Evolutionary conservation across 176 grass and related monocot species (phyloP).

Genomic region (Zizania latifolia): DNA sequence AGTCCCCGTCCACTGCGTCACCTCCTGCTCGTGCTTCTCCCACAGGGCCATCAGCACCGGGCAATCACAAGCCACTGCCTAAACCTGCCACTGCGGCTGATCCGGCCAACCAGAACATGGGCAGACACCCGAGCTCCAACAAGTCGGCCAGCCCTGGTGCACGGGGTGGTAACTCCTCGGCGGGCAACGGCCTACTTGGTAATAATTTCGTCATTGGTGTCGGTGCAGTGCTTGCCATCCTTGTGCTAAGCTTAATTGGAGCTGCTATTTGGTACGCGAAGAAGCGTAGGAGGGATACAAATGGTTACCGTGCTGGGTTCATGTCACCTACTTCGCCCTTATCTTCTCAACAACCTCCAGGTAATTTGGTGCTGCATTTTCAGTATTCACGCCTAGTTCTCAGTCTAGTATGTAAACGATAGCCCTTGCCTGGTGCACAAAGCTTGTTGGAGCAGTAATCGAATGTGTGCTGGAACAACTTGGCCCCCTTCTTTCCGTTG

Average conservation of each 20-base stretch:
- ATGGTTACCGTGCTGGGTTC: constrained; percentile 60
- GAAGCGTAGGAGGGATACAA: constrained; percentile 31
- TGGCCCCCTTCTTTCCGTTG: too few relatives aligned
- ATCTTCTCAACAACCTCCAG: constrained; percentile 42
- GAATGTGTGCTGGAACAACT: too few relatives aligned
- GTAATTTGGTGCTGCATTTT: constrained; percentile 27
- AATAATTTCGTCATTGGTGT: constrained; percentile 24
- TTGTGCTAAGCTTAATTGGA: constrained; percentile 47
- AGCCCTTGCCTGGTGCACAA: not conserved
- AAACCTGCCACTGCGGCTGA: constrained; percentile 40
- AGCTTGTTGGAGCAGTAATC: not conserved
- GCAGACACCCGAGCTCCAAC: not conserved
- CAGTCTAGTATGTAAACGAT: not conserved
- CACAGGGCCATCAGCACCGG: constrained; percentile 4
- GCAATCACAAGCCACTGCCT: constrained; percentile 14
- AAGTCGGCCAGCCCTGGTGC: not conserved
- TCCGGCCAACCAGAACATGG: not conserved
- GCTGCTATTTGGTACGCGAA: constrained; percentile 41
- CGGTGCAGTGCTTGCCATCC: constrained; percentile 21
- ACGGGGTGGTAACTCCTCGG: not conserved
- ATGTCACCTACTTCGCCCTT: constrained; percentile 47
- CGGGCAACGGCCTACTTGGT: not conserved
- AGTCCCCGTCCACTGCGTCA: constrained; percentile 24
- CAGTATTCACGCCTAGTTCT: not conserved
- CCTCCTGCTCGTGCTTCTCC: constrained; percentile 13